phyloP scores from a whole-genome alignment of 371 early-diverging fungal genomes.

The Mucor racemosus region DNA sequence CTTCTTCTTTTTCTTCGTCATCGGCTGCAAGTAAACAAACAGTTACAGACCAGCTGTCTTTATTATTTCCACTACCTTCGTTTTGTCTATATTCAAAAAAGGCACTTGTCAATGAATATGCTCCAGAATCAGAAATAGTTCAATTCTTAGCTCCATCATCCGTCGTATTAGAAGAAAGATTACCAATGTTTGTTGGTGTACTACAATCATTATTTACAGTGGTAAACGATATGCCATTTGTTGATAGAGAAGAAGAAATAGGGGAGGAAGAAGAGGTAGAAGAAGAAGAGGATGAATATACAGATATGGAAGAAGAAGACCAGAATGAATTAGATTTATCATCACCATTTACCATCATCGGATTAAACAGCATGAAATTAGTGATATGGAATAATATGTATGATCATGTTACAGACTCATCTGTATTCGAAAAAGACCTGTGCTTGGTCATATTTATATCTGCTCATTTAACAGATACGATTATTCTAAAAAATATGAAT shows the following conservation, averaged over 20 bases:
- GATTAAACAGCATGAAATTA: constrained; percentile 25
- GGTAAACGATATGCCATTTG: constrained; percentile 24
- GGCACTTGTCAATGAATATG: constrained; percentile 27
- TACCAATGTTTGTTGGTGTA: constrained; percentile 34
- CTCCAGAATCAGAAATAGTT: constrained; percentile 29
- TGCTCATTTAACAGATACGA: constrained; percentile 12
- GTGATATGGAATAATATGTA: constrained; percentile 23
- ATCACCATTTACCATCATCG: constrained; percentile 25
- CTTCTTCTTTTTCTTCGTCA: neutral
- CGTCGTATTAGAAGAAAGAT: constrained; percentile 16
- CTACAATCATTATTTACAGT: constrained; percentile 29
- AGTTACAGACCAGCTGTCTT: neutral
- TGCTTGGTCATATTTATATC: constrained; percentile 26
- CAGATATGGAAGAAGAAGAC: constrained; percentile 18
- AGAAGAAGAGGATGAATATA: constrained; percentile 9
- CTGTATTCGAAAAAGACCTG: constrained; percentile 18
- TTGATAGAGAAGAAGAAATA: neutral
- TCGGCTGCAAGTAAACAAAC: neutral
- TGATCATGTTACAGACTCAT: constrained; percentile 6
- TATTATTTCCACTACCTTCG: constrained; percentile 22
- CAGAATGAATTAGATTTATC: neutral
- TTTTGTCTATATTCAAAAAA: constrained; percentile 31
- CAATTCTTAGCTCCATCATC: constrained; percentile 25
- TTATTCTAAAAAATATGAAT: constrained; percentile 17
- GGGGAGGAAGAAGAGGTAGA: neutral